phyloP scores from a whole-genome alignment of 495 filamentous ascomycete species.

The Penicillium paradoxum region DNA sequence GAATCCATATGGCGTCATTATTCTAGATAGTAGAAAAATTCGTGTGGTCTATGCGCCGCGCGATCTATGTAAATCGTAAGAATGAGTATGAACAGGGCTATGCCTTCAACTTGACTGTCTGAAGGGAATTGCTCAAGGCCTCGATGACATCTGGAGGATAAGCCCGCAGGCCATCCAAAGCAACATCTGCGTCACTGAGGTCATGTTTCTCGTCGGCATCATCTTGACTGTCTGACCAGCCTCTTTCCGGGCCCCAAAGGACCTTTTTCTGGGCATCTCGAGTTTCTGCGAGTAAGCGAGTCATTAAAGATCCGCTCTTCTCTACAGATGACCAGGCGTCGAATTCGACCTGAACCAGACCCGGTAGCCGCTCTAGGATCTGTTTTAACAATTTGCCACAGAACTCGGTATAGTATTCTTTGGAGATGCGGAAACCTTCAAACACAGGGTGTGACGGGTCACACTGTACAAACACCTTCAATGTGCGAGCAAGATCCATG shows the following conservation, averaged over 20 bases:
- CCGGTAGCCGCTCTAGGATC: constrained; percentile 57
- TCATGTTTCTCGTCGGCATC: constrained; percentile 11
- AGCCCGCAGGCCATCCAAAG: constrained; percentile 15
- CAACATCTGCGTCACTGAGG: constrained; percentile 7
- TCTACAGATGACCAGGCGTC: constrained; percentile 70
- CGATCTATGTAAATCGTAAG: constrained; percentile 16
- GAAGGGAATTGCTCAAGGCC: constrained; percentile 12
- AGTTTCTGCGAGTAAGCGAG: constrained; percentile 55
- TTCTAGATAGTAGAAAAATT: not conserved
- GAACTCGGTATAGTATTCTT: constrained; percentile 74
- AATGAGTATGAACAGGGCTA: constrained; percentile 6
- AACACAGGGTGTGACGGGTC: constrained; percentile 73
- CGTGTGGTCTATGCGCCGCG: constrained; percentile 5
- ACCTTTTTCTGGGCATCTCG: constrained; percentile 48
- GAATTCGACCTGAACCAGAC: constrained; percentile 61
- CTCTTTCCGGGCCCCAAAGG: constrained; percentile 64
- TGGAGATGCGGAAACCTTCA: constrained; percentile 61
- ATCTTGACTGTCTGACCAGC: constrained; percentile 50
- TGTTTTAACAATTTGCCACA: constrained; percentile 52
- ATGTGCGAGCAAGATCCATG: constrained; percentile 51
- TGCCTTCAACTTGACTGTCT: constrained; percentile 13
- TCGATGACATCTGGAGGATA: constrained; percentile 13
- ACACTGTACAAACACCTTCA: constrained; percentile 74
- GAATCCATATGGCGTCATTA: not conserved
- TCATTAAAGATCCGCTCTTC: constrained; percentile 65